phyloP scores from a whole-genome alignment of 2,329 filamentous ascomycete genomes.

The Aciculosporium take region DNA sequence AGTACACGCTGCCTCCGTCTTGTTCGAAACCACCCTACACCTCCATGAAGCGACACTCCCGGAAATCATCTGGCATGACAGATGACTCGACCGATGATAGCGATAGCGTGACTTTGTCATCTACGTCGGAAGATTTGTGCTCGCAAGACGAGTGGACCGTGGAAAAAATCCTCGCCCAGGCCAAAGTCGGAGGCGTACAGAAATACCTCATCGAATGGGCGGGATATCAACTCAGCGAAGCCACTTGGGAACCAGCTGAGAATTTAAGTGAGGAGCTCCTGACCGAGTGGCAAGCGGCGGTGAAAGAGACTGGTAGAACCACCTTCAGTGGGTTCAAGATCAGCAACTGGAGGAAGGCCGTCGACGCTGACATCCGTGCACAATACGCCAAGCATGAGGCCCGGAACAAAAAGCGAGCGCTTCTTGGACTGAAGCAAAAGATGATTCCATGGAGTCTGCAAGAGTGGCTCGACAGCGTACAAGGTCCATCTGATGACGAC shows the following conservation, averaged over 20 bases:
- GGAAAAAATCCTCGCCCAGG: slow-evolving; percentile 36
- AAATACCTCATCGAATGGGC: slow-evolving; percentile 25
- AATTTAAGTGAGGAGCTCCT: slow-evolving; percentile 27
- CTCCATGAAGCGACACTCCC: background rate
- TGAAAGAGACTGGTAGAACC: slow-evolving; percentile 21
- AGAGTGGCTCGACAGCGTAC: slow-evolving; percentile 2
- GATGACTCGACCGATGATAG: slow-evolving; percentile 4
- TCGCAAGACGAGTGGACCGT: slow-evolving; percentile 34
- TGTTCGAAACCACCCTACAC: background rate
- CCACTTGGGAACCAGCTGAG: slow-evolving; percentile 36
- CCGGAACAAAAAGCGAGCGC: slow-evolving; percentile 29
- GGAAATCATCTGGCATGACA: background rate
- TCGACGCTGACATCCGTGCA: slow-evolving; percentile 11
- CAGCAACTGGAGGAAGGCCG: slow-evolving; percentile 21
- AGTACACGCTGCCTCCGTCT: background rate
- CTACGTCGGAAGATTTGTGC: slow-evolving; percentile 17
- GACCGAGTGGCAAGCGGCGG: slow-evolving; percentile 28
- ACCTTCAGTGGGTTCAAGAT: slow-evolving; percentile 24
- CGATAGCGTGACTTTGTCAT: slow-evolving; percentile 19
- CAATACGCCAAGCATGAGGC: slow-evolving; percentile 25
- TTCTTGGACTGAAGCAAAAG: slow-evolving; percentile 16
- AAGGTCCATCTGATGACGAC: slow-evolving; percentile 4
- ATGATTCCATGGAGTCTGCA: slow-evolving; percentile 1
- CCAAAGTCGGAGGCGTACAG: slow-evolving; percentile 12
- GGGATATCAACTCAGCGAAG: slow-evolving; percentile 19